Conservation (phyloP, 73 alveolate species). For the Tetrahymena borealis region DNA sequence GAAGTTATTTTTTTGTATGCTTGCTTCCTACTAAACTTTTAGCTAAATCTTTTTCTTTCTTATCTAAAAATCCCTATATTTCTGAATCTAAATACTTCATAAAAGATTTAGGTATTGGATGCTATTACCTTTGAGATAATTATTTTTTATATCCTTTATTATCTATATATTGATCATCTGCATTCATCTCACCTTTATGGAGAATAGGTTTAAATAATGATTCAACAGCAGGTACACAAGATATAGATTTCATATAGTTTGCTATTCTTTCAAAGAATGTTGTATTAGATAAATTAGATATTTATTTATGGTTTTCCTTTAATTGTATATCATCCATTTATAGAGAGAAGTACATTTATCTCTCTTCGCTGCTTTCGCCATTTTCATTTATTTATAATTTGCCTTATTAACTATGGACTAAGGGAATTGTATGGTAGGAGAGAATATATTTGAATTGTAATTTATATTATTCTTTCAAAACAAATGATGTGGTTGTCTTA, state of each 20-base stretch:
- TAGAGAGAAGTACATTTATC: neutral
- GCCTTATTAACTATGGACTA: neutral
- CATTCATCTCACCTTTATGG: neutral
- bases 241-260: neutral
- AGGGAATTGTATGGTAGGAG: too few relatives aligned
- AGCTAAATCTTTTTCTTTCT: neutral
- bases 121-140: neutral
- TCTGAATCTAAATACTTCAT: neutral
- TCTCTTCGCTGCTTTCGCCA: neutral
- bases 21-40: neutral
- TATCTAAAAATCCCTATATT: neutral
- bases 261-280: neutral
- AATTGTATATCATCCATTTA: neutral
- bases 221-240: neutral
- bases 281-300: neutral
- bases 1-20: neutral
- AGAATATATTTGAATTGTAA: too few relatives aligned
- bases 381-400: neutral
- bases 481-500: too few relatives aligned
- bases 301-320: neutral
- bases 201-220: neutral
- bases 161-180: neutral
- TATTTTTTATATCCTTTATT: neutral
- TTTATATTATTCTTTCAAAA: too few relatives aligned
- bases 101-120: neutral